Conservation (phyloP, 2,329 filamentous ascomycete genomes). For the Penicillium nordicum region DNA sequence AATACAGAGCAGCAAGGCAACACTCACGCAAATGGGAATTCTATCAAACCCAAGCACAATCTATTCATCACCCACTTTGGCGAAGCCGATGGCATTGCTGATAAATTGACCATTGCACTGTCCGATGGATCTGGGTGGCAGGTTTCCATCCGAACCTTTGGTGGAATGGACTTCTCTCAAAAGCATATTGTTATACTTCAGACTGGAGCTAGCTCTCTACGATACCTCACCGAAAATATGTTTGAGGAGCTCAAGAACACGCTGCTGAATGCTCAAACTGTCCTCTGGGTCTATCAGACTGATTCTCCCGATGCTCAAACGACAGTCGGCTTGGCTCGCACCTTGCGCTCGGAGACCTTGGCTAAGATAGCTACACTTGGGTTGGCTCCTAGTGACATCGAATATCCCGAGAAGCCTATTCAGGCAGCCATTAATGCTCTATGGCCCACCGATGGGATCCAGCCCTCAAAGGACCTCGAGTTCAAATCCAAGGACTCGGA, state of each 20-base stretch:
- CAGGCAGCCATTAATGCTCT: slow-evolving; percentile 14
- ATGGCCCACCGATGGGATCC: slow-evolving; percentile 15
- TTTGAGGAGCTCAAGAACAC: slow-evolving; percentile 19
- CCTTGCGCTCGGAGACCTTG: slow-evolving; percentile 25
- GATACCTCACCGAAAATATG: slow-evolving; percentile 7
- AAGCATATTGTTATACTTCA: slow-evolving; percentile 22
- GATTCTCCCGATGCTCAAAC: slow-evolving; percentile 26
- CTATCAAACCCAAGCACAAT: not conserved
- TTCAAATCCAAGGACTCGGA: slow-evolving; percentile 19
- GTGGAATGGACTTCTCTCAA: slow-evolving; percentile 7
- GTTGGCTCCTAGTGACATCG: slow-evolving; percentile 15
- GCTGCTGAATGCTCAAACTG: slow-evolving; percentile 16
- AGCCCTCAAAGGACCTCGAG: slow-evolving; percentile 20
- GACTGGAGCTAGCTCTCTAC: slow-evolving; percentile 14
- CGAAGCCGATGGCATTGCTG: slow-evolving; percentile 7
- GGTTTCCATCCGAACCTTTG: slow-evolving; percentile 7
- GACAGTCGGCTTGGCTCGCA: slow-evolving; percentile 27
- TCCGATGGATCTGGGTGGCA: slow-evolving; percentile 6
- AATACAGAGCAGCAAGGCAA: not conserved
- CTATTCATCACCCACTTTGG: slow-evolving; percentile 18
- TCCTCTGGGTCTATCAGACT: slow-evolving; percentile 26
- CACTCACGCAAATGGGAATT: not conserved
- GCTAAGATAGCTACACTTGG: slow-evolving; percentile 25
- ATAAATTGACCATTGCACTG: slow-evolving; percentile 10
- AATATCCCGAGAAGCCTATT: slow-evolving; percentile 10